Evolutionary conservation across 352 stramenopile species (phyloP), one percentile per base, ranked within the genome.

Genomic region (Globisporangium lucens): DNA sequence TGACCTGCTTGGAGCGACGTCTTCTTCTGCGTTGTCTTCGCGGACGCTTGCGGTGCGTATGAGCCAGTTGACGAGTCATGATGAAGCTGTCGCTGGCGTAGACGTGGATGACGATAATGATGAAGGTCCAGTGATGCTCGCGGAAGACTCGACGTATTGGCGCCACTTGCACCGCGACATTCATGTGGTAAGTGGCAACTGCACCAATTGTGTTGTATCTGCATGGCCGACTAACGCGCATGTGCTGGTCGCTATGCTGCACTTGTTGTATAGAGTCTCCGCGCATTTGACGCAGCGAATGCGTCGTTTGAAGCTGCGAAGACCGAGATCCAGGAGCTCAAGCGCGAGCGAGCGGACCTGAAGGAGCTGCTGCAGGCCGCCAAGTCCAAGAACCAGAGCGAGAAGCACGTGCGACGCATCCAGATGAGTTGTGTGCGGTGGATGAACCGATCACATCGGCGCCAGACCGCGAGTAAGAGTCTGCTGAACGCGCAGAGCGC

Each of bases 371-470:
- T 89, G 36, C 78, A 90, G 66, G 66, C 64, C 30, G 68, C 70
- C 20, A 87, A 87, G 56, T 71, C 61, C 43, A 77, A 74, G 12
- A 66, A 69, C 33, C 70, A 89, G 41, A 76, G 62, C n/a, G 77
- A 89, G 36, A 91, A 89, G 61, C 56, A 76, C 9, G 68, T 73
- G 52, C 78, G 83, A 3, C 71, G 77, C 46, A 64, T 82, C 59
- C 80, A 89, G 53, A 88, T 91, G 83, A 84, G 86, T 63, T 90
- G 83, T 47, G 70, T 90, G 15, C 74, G 73, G 3, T 90, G 78
- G 78, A 82, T 91, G 69, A 91, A 91, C 56, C 76, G 83, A 30
- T 85, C 83, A 27, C 75, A 76, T 2, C 72, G 83, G 47, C 75
- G 83, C 33, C 77, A 75, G 43, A 65, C 75, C 4, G 82, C 81